These are phyloP conservation scores for Vitis rupestris DNA, from an alignment of 164 flowering plant species.

Conservation along the genomic window DNA sequence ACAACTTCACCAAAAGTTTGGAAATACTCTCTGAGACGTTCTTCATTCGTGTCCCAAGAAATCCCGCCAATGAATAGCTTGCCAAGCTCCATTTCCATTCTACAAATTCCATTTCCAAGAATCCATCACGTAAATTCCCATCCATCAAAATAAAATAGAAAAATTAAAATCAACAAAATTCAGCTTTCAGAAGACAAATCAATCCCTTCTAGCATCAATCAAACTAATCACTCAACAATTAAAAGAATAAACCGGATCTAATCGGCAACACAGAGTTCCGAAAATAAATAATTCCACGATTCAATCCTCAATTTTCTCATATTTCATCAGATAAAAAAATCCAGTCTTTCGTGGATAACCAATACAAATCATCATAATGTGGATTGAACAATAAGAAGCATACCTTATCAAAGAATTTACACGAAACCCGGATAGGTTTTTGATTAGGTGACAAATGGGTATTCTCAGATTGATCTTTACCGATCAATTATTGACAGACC, in stretches of 20 bases:
- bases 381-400: slow-evolving; percentile 20
- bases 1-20: slow-evolving; percentile 65
- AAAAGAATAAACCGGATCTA: slow-evolving; percentile 21
- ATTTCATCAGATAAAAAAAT: not conserved
- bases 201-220: not conserved
- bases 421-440: slow-evolving; percentile 19
- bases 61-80: slow-evolving; percentile 90
- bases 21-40: slow-evolving; percentile 74
- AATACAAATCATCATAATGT: slow-evolving; percentile 22
- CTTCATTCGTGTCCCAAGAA: slow-evolving; percentile 93
- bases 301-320: no score
- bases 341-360: not conserved
- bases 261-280: slow-evolving; percentile 1
- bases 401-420: slow-evolving; percentile 30
- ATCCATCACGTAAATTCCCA: not conserved
- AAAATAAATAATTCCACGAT: not conserved
- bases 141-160: not conserved
- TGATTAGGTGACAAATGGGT: slow-evolving; percentile 19
- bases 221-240: not conserved
- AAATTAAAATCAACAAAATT: not conserved
- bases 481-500: slow-evolving; percentile 30
- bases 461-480: slow-evolving; percentile 20
- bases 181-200: not conserved
- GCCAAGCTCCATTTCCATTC: slow-evolving; percentile 73
- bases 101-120: slow-evolving; percentile 18